Evolutionary conservation across 176 grass and related monocot species (phyloP).

Genomic region (Aegilops speltoides): DNA sequence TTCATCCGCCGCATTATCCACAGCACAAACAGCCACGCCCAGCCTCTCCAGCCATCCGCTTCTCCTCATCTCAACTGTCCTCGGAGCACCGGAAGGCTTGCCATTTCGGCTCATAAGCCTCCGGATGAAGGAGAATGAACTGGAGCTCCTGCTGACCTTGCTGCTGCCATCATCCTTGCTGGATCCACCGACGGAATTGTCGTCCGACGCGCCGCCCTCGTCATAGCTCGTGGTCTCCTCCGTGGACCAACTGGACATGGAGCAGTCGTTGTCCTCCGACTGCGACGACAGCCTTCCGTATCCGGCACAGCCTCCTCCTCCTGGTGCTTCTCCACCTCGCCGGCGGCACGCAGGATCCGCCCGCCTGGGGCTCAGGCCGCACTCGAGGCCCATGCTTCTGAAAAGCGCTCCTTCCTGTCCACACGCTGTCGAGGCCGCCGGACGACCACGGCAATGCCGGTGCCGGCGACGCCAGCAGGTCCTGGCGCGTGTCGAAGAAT

Average conservation of each 20-base stretch:
- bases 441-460: constrained; percentile 45
- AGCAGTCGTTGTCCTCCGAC: constrained; percentile 51
- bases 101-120: constrained; percentile 42
- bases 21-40: constrained; percentile 38
- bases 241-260: constrained; percentile 57
- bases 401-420: constrained; percentile 51
- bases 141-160: constrained; percentile 43
- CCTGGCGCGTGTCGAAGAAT: constrained; percentile 51
- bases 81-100: constrained; percentile 35
- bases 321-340: neutral
- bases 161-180: constrained; percentile 29
- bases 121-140: constrained; percentile 42
- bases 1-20: constrained; percentile 47
- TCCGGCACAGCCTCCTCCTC: constrained; percentile 25
- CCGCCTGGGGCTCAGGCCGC: constrained; percentile 21
- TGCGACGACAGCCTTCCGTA: constrained; percentile 31
- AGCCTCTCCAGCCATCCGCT: constrained; percentile 70
- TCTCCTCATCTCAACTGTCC: constrained; percentile 45
- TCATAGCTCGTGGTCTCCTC: constrained; percentile 45
- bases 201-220: constrained; percentile 33
- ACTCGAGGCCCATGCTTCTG: constrained; percentile 55
- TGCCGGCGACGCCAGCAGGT: constrained; percentile 25
- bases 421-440: constrained; percentile 38
- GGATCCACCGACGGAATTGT: constrained; percentile 50
- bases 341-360: neutral